Conservation (phyloP, 2,329 filamentous ascomycete species). For the Verticillium zaregamsianum region DNA sequence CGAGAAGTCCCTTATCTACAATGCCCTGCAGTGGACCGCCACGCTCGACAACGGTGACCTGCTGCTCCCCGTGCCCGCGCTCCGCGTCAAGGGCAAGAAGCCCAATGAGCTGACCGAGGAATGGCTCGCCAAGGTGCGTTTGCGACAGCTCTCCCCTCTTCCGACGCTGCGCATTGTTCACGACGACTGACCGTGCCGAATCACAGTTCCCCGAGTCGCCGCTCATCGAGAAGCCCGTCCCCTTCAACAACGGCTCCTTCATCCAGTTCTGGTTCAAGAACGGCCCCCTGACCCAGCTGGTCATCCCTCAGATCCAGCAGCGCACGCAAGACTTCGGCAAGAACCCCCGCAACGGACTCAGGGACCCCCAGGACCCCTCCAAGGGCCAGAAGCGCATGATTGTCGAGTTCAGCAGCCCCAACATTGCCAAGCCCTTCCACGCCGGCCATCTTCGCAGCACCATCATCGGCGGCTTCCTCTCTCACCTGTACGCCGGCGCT, state of each 20-base stretch:
- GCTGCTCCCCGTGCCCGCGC: slow-evolving; percentile 72
- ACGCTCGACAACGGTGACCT: slow-evolving; percentile 81
- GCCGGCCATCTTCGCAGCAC: slow-evolving; percentile 74
- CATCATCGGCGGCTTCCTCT: slow-evolving; percentile 74
- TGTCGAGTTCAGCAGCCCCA: slow-evolving; percentile 80
- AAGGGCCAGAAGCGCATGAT: slow-evolving; percentile 63
- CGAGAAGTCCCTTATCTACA: slow-evolving; percentile 67
- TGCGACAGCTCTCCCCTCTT: not conserved
- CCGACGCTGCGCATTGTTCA: not conserved
- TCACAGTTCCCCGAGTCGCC: slow-evolving; percentile 69
- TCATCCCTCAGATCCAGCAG: slow-evolving; percentile 66
- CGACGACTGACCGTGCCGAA: not conserved
- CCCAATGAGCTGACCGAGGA: slow-evolving; percentile 57
- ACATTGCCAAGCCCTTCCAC: slow-evolving; percentile 83
- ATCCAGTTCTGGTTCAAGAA: slow-evolving; percentile 78
- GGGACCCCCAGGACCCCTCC: slow-evolving; percentile 56
- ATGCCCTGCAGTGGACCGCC: slow-evolving; percentile 72
- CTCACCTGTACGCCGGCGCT: slow-evolving; percentile 65
- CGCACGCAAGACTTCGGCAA: slow-evolving; percentile 59
- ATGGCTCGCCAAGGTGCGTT: slow-evolving; percentile 54
- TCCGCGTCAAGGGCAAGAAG: slow-evolving; percentile 70
- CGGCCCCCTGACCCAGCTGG: slow-evolving; percentile 57
- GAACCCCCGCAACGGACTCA: slow-evolving; percentile 56
- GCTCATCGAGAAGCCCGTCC: slow-evolving; percentile 65
- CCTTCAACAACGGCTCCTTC: slow-evolving; percentile 56